Conservation (phyloP, 148 eudicot genomes). For the Rhododendron williamsianum region DNA sequence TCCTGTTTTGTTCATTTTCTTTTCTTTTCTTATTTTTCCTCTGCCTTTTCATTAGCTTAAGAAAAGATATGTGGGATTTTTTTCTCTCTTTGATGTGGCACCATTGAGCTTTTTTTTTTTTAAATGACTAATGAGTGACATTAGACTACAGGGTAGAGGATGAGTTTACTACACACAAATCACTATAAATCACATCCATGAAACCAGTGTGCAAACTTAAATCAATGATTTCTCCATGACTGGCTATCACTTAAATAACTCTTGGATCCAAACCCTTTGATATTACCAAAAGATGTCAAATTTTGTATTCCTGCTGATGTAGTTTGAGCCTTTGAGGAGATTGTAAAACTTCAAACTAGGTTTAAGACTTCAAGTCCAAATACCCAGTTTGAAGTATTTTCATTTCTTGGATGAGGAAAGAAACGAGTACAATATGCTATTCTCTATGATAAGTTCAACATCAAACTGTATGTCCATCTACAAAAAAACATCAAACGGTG, state of each 20-base stretch:
- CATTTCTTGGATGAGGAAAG: background rate
- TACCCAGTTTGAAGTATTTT: background rate
- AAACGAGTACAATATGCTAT: background rate
- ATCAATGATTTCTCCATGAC: background rate
- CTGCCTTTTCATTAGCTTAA: background rate
- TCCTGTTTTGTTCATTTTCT: background rate
- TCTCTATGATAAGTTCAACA: background rate
- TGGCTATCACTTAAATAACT: background rate
- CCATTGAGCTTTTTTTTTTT: background rate
- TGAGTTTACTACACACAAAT: background rate
- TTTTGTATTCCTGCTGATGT: background rate
- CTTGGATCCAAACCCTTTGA: background rate
- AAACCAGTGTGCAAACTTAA: background rate
- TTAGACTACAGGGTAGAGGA: background rate
- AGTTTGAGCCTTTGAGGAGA: background rate
- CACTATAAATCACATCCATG: background rate
- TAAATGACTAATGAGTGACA: background rate
- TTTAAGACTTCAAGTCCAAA: background rate
- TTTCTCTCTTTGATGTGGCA: background rate
- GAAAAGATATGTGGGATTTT: background rate
- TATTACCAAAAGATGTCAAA: background rate
- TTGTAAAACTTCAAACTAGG: background rate
- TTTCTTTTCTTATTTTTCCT: background rate
- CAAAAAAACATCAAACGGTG: background rate
- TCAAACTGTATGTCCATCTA: background rate